Conservation (phyloP, 345 rosid genomes). For the Gossypium turneri region DNA sequence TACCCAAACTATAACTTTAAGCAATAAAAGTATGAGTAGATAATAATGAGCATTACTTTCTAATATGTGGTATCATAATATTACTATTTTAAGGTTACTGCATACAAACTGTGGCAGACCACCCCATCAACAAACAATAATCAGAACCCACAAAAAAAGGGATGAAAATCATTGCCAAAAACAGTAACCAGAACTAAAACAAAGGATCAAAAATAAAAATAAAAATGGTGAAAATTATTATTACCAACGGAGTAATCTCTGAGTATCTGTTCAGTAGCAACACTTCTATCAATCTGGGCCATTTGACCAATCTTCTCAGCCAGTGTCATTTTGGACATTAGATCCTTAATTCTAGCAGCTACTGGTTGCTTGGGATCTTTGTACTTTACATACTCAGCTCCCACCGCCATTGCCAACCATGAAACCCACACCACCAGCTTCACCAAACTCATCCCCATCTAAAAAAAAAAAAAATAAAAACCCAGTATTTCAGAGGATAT, state of each 20-base stretch:
- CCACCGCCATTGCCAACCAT: slow-evolving; percentile 28
- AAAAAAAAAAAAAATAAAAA: background rate
- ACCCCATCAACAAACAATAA: background rate
- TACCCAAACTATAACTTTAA: background rate
- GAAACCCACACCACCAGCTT: slow-evolving; percentile 23
- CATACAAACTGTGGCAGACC: background rate
- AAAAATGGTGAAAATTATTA: background rate
- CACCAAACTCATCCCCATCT: slow-evolving; percentile 27
- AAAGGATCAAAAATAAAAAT: background rate
- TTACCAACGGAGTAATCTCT: slow-evolving; percentile 49
- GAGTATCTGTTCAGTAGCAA: slow-evolving; percentile 39
- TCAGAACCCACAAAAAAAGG: background rate
- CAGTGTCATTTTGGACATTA: slow-evolving; percentile 43
- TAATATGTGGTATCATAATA: background rate
- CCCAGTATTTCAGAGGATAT: slow-evolving; percentile 7
- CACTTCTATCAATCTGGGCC: slow-evolving; percentile 49
- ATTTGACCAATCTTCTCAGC: slow-evolving; percentile 64
- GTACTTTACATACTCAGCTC: slow-evolving; percentile 38
- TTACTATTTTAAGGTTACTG: background rate
- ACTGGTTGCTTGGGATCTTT: slow-evolving; percentile 46
- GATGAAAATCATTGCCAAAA: background rate
- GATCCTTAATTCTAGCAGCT: slow-evolving; percentile 38
- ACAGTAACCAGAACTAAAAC: background rate
- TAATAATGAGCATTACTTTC: background rate
- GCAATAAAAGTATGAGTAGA: background rate